Base-by-base conservation (phyloP, 768 basidiomycete species). In the Clitopilus hobsonii region DNA sequence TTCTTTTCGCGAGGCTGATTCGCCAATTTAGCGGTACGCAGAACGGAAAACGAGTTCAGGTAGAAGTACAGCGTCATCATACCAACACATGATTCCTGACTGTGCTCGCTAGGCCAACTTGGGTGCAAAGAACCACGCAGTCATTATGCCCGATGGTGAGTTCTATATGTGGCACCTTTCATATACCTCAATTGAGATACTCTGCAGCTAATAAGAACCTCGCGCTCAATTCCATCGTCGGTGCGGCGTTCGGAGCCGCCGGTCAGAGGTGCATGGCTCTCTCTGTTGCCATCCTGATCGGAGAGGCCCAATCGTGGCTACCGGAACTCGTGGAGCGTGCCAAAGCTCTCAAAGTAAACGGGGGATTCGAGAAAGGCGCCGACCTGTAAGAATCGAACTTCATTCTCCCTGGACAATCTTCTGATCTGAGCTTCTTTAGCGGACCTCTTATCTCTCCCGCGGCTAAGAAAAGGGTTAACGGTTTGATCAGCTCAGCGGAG, bases 221-320 rank as follows among this genome's bases (percentile, higher is more conserved):
- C 24, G 85, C 94, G 10, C 72, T 98, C 30, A 98, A 98, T 71
- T 93, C 94, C 0, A 85, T 98, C 51, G 75, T 93, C 51, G 95
- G 95, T 13, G 94, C 95, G 38, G 95, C 94, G 4, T 98, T 97
- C 60, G 95, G 95, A 53, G 96, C 96, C 60, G 96, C 96, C 26
- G 96, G 96, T 11, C 96, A 98, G 69, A 83, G 97, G 55, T 98
- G 95, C 73, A 98, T 97, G 95, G 95, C 94, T 11, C 74, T 96
- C 38, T 96, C 94, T 11, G 93, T 95, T 27, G 88, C 77, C n/a
- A 69, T 97, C 25, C 79, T 96, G 51, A 91, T 99, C 27, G 96
- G 96, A 28, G 77, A 84, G 38, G 77, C 84, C 36, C 79, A 82
- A 49, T 75, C 82, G 8, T 98, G 94, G 94, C 75, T 98, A 14